Evolutionary conservation across 495 filamentous ascomycete species (phyloP), one percentile per base, ranked within the genome.

Genomic region (Hypoxylon fuscum): DNA sequence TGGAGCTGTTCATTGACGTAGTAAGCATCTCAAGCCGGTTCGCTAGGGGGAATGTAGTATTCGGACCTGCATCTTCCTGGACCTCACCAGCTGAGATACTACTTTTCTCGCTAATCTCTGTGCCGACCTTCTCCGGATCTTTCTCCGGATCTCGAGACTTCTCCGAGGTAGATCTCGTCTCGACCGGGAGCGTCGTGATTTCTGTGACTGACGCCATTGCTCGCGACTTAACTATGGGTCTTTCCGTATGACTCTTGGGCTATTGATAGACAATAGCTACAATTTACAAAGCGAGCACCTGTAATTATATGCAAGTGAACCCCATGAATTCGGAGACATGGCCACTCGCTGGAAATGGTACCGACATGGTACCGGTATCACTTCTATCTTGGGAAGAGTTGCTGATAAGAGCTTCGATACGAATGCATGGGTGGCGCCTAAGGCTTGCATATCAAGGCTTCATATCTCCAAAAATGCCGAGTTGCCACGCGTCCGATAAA

Each of bases 81-180:
- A 56, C 29, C 21, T 70, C 59, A 25, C 34, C 55, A 12, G 43
- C 64, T 27, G 40, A 48, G n/a, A 62, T 35, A 18, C 64, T 68
- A 27, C 56, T 38, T 35, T 68, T 65, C 27, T 68, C 68, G 25
- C 64, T 68, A 3, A 62, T 31, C 31, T 62, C 63, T 2, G 38
- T 44, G 3, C 31, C 25, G 10, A 70, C 21, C 37, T 59, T 50
- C 22, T 55, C 55, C 1, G 72, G 62, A n/a, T 69, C 66, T 15
- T 73, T 50, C 7, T 62, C 52, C 21, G 38, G 18, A 22, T 59
- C 31, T 17, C 9, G 44, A 5, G 51, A 17, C 5, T 37, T 59
- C 7, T 68, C 55, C 6, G 49, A 23, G 2, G 63, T 31, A 3
- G 35, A 25, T 0, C 38, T 59, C 20, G 11, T n/a, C 42, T 58